Conservation (phyloP, 1,139 yeast species). For the Scheffersomyces stambukii region DNA sequence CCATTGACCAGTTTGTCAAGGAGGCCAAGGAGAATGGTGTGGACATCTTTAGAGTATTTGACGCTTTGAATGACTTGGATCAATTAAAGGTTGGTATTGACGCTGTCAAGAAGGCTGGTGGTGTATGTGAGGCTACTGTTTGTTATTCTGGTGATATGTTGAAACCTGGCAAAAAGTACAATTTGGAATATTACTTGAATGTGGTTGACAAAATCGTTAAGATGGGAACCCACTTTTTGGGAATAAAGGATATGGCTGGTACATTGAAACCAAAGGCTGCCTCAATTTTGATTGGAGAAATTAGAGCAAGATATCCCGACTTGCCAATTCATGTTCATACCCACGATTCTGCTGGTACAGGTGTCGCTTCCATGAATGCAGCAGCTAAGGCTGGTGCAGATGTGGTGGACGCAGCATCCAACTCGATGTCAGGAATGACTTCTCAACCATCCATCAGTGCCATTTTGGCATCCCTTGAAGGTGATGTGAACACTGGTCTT, state of each 20-base stretch:
- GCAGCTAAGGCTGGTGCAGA: slow-evolving; percentile 97
- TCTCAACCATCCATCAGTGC: slow-evolving; percentile 98
- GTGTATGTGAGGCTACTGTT: slow-evolving; percentile 96
- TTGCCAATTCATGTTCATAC: slow-evolving; percentile 98
- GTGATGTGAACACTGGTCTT: slow-evolving; percentile 75
- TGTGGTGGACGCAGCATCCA: slow-evolving; percentile 95
- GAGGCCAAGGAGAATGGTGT: slow-evolving; percentile 97
- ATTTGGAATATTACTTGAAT: slow-evolving; percentile 79
- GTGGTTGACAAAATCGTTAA: slow-evolving; percentile 80
- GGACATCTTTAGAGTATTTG: slow-evolving; percentile 96
- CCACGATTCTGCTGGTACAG: slow-evolving; percentile 99
- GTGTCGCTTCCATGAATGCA: slow-evolving; percentile 94
- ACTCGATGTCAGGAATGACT: slow-evolving; percentile 97
- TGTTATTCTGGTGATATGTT: slow-evolving; percentile 99
- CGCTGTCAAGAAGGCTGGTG: slow-evolving; percentile 97
- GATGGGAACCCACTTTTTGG: slow-evolving; percentile 95
- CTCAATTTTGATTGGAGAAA: slow-evolving; percentile 65
- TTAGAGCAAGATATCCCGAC: slow-evolving; percentile 84
- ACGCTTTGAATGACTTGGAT: slow-evolving; percentile 93
- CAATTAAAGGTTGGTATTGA: slow-evolving; percentile 97
- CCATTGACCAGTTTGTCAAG: slow-evolving; percentile 91
- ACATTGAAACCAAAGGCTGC: slow-evolving; percentile 97
- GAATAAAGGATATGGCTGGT: slow-evolving; percentile 99
- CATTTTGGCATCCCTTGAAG: slow-evolving; percentile 85
- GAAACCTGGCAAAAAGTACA: slow-evolving; percentile 90